Base-by-base conservation (phyloP, 805 yeast species). In the Starmerella roubikii region DNA sequence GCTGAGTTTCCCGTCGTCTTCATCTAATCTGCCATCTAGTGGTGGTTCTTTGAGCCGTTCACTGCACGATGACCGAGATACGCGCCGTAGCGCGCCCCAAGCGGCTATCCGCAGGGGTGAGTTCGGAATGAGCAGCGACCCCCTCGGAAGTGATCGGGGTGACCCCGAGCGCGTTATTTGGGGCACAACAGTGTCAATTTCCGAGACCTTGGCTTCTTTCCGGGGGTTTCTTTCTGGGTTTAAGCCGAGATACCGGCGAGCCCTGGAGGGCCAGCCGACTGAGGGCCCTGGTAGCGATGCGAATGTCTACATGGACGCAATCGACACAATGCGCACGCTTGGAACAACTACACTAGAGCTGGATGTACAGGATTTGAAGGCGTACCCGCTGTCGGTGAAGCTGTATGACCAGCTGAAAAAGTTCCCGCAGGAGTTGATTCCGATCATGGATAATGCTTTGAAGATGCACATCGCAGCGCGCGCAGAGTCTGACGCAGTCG, bases 151-250 rank as follows among this genome's bases (percentile, higher is more conserved):
- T 11, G 28, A 4, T 4, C 20, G 17, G 9, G 30, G 54, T 38
- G 94, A 80, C 48, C 93, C 94, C 0, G 74, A 76, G 19, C 71
- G 93, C 53, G 94, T 91, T 38, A 88, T 91, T 54, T 91, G 98
- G 98, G 98, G 98, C 60, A 91, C 98, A 1, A 85, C 88, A 55
- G 94, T 91, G 21, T 79, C 93, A 34, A 86, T 91, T 54, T 82
- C 76, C 54, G 95, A 91, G 54, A 78, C 91, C 50, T 71, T 81
- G 28, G 78, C 74, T 49, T 69, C 72, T 36, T 88, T 91, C 62
- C 68, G 93, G 47, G 76, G 76, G 47, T 91, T 91, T 49, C 62
- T 91, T 51, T 76, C 80, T 77, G 72, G 78, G 20, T 91, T 85
- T 66, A 81, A 84, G 56, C 63, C 70, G 61, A 79, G 76, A 53